These are phyloP conservation scores for Aegilops longissima DNA, from an alignment of 176 grass and related monocot species.

Conservation along the genomic window DNA sequence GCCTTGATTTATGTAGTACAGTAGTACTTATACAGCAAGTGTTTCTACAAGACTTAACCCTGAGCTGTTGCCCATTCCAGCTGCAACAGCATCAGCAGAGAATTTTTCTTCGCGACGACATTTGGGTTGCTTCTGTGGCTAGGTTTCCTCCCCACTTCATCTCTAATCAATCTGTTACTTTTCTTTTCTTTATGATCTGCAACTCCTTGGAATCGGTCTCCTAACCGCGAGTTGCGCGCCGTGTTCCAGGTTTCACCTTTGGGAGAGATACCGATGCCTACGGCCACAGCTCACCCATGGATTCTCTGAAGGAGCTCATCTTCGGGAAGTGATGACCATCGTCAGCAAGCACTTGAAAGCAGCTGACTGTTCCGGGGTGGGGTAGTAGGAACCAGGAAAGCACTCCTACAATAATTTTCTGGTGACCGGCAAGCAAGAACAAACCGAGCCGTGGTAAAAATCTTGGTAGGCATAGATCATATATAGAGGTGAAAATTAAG, in stretches of 20 bases:
- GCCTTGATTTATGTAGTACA: background rate
- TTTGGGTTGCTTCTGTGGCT: constrained; percentile 65
- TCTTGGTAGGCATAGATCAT: constrained; percentile 14
- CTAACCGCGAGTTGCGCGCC: background rate
- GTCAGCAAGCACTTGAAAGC: constrained; percentile 8
- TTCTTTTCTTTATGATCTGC: background rate
- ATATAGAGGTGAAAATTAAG: constrained; percentile 5
- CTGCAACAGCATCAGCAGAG: constrained; percentile 75
- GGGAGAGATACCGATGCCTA: constrained; percentile 70
- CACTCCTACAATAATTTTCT: constrained; percentile 29
- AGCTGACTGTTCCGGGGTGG: background rate
- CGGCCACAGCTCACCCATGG: constrained; percentile 66
- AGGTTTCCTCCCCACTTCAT: constrained; percentile 46
- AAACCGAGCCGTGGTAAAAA: background rate
- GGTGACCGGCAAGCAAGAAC: background rate
- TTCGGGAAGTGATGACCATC: constrained; percentile 43
- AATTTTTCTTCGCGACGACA: constrained; percentile 84
- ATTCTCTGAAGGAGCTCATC: constrained; percentile 75
- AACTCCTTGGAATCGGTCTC: background rate
- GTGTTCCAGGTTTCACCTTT: constrained; percentile 56
- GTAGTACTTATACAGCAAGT: too few species aligned
- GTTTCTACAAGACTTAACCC: constrained; percentile 22
- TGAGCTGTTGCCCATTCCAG: constrained; percentile 40
- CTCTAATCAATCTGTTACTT: background rate
- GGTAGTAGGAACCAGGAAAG: constrained; percentile 2